Evolutionary conservation across 352 stramenopile species (phyloP), one percentile per base, ranked within the genome.

Genomic region (Peronosclerospora sorghi): DNA sequence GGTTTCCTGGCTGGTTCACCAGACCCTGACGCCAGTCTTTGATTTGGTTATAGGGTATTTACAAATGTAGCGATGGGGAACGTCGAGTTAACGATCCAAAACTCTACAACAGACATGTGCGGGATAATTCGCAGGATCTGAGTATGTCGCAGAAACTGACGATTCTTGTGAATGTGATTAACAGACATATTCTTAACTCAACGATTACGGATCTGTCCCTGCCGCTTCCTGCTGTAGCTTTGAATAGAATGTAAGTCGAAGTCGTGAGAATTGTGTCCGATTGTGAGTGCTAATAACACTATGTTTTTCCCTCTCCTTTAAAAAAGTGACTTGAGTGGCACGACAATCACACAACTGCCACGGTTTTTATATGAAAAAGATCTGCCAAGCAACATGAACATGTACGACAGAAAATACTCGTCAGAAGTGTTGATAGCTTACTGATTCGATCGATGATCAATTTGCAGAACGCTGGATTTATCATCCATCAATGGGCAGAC

Each of bases 401-500:
- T 49, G 42, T 49, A 49, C 27, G 42, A 42, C 9, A 10, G n/a
- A 10, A 23, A n/a, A 10, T 30, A 13, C 7, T 34, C 7, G 23
- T 21, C 14, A 8, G 37, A 15, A 15, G 14, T 3, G 32, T 19
- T 15, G 14, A 9, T 35, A 23, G 10, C 14, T 43, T 5, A 32
- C 23, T 43, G 23, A 24, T 21, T 41, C n/a, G 23, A 12, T 30
- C 12, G 23, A 21, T 41, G 20, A 3, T 21, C 30, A 5, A 2
- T 32, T n/a, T 14, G 17, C 23, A 54, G 46, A 37, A 41, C n/a
- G 13, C 32, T 48, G 24, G 18, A 54, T 32, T 48, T 54, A 20
- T 54, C 46, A 10, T 36, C 13, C 0, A 5, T 47, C 17, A 48
- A 18, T 24, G 26, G 35, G 4, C 32, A 39, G 14, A 42, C 13